These are phyloP conservation scores for Podaxis sp. DNA, from an alignment of 768 basidiomycete species.

Conservation along the genomic window DNA sequence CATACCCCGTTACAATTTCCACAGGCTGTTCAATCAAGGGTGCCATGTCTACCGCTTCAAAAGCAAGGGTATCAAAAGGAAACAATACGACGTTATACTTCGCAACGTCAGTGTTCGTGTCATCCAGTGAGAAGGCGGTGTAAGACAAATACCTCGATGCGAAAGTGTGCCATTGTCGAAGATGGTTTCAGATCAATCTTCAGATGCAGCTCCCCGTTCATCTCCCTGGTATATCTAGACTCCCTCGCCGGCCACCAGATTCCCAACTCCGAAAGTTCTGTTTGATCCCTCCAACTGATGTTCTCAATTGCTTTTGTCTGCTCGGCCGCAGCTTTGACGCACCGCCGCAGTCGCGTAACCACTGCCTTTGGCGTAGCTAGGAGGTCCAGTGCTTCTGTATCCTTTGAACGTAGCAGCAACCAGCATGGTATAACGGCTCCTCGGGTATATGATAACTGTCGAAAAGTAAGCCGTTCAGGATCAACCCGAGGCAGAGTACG, in stretches of 20 bases:
- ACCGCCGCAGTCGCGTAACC: slow-evolving; percentile 31
- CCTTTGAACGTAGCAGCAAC: slow-evolving; percentile 30
- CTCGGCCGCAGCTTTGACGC: slow-evolving; percentile 22
- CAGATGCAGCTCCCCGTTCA: slow-evolving; percentile 40
- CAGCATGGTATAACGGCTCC: slow-evolving; percentile 39
- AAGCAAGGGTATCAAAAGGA: slow-evolving; percentile 33
- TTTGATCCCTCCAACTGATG: slow-evolving; percentile 25
- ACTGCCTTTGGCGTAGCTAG: slow-evolving; percentile 33
- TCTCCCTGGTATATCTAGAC: slow-evolving; percentile 15
- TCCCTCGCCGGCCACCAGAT: slow-evolving; percentile 31
- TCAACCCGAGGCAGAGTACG: not conserved
- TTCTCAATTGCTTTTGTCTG: slow-evolving; percentile 10
- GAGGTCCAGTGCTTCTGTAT: slow-evolving; percentile 35
- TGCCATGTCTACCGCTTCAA: slow-evolving; percentile 25
- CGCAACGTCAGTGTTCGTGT: not conserved
- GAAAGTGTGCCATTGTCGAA: slow-evolving; percentile 37
- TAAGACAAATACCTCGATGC: slow-evolving; percentile 31
- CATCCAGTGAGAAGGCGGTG: not conserved
- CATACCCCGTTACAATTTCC: slow-evolving; percentile 33
- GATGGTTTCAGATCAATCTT: slow-evolving; percentile 34
- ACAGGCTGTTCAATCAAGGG: slow-evolving; percentile 30
- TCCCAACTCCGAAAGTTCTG: slow-evolving; percentile 29
- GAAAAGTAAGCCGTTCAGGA: slow-evolving; percentile 1
- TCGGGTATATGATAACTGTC: slow-evolving; percentile 41
- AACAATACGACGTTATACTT: slow-evolving; percentile 40